Conservation (phyloP, 305 asterid species). For the Fraxinus velutina region DNA sequence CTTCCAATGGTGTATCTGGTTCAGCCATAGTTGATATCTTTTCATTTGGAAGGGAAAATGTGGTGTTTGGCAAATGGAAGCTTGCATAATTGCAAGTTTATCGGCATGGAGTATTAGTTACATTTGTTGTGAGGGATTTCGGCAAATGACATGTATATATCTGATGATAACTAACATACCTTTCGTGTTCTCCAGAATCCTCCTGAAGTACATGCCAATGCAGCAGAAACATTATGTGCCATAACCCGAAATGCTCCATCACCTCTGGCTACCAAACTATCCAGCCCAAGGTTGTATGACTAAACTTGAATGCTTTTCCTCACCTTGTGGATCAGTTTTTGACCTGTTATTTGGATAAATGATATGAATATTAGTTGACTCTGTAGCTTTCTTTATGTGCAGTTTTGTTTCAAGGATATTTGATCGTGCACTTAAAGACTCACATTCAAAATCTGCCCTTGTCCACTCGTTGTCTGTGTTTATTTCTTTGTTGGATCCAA, state of each 20-base stretch:
- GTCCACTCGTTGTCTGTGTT: slow-evolving; percentile 82
- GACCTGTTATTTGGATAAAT: not conserved
- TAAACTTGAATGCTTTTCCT: not conserved
- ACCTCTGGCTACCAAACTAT: slow-evolving; percentile 73
- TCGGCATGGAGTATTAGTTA: not conserved
- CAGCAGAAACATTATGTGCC: slow-evolving; percentile 84
- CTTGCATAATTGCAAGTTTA: not conserved
- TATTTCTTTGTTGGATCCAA: slow-evolving; percentile 89
- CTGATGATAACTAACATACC: slow-evolving; percentile 14
- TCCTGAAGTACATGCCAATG: slow-evolving; percentile 84
- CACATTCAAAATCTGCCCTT: slow-evolving; percentile 79
- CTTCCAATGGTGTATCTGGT: slow-evolving; percentile 15
- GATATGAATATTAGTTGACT: slow-evolving; percentile 10
- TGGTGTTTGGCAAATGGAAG: slow-evolving; percentile 14
- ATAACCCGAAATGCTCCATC: slow-evolving; percentile 78
- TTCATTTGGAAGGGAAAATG: slow-evolving; percentile 18
- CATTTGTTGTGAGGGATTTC: slow-evolving; percentile 13
- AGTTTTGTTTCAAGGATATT: slow-evolving; percentile 89
- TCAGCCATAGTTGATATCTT: slow-evolving; percentile 16
- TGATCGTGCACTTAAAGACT: slow-evolving; percentile 80
- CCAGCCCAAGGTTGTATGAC: slow-evolving; percentile 61
- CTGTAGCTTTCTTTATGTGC: slow-evolving; percentile 32
- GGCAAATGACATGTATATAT: slow-evolving; percentile 18
- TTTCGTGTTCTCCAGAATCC: slow-evolving; percentile 43
- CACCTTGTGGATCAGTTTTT: not conserved